Percentiles rank a stretch among this genome's conserved stretches.
Conservation (phyloP, 139 green algal species). For the Chlamydomonas schloesseri region DNA sequence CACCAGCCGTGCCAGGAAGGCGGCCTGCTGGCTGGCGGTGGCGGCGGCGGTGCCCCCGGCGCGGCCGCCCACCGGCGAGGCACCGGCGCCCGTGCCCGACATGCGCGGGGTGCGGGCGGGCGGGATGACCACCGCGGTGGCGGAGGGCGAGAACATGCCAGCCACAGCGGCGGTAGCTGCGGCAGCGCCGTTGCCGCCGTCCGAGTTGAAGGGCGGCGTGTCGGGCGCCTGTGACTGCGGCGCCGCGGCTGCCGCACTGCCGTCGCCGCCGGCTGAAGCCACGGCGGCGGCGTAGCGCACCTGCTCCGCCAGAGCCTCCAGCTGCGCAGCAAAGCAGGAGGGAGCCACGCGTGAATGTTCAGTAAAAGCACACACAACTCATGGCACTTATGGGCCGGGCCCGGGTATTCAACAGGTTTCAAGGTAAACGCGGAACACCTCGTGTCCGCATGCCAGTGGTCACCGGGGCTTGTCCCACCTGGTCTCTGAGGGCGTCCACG, state of each 20-base stretch:
- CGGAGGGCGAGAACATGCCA: conserved; percentile 24
- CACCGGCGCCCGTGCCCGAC: background rate
- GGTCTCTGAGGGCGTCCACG: conserved; percentile 8
- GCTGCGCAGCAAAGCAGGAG: background rate
- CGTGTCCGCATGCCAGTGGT: no score
- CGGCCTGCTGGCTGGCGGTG: background rate
- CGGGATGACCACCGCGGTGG: background rate
- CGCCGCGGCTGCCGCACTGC: background rate
- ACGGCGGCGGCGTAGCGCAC: background rate
- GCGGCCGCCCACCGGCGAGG: background rate
- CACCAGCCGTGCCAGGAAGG: conserved; percentile 48
- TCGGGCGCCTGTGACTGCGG: background rate
- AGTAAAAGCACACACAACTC: no score
- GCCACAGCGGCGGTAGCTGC: background rate
- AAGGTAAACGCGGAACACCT: no score
- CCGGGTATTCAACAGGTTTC: no score
- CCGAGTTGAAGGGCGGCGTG: background rate
- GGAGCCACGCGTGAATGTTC: background rate
- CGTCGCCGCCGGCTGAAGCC: background rate
- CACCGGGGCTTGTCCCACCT: no score
- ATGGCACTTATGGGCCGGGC: no score
- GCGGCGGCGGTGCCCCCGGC: background rate
- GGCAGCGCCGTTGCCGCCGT: background rate
- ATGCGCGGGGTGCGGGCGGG: background rate
- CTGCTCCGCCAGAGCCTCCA: conserved; percentile 16